phyloP scores from a whole-genome alignment of 2,329 filamentous ascomycete genomes.

The Phialemoniopsis sp. region DNA sequence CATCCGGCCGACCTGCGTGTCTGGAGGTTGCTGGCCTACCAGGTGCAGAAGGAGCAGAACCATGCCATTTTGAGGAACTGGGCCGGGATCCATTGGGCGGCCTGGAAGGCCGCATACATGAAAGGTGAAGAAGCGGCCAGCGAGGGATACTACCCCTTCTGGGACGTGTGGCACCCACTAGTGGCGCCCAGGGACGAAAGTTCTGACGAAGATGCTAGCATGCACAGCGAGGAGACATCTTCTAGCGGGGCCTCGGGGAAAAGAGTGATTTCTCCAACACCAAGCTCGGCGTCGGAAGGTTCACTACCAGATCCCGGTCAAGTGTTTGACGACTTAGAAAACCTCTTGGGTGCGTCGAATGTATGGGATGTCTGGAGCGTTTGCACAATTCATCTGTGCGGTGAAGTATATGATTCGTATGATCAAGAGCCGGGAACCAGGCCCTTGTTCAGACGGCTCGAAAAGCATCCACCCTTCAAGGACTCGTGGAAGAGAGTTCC shows the following conservation, averaged over 20 bases:
- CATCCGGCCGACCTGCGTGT: not conserved
- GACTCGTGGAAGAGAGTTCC: no score
- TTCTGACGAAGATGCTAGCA: no score
- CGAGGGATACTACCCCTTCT: constrained; percentile 1
- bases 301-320: no score
- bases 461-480: no score
- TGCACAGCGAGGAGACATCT: no score
- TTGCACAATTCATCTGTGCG: not conserved
- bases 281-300: no score
- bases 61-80: not conserved
- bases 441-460: no score
- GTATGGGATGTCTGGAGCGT: not conserved
- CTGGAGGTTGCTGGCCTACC: constrained; percentile 1
- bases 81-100: constrained; percentile 1
- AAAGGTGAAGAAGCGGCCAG: not conserved
- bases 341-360: not conserved
- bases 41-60: not conserved
- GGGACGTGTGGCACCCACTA: not conserved
- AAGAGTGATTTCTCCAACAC: no score
- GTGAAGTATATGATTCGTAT: not conserved
- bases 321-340: no score
- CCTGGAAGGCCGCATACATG: not conserved
- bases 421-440: not conserved
- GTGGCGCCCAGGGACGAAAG: no score
- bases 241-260: no score